These are phyloP conservation scores for Ustilago sp. DNA, from an alignment of 1,284 basidiomycete species.

Conservation along the genomic window DNA sequence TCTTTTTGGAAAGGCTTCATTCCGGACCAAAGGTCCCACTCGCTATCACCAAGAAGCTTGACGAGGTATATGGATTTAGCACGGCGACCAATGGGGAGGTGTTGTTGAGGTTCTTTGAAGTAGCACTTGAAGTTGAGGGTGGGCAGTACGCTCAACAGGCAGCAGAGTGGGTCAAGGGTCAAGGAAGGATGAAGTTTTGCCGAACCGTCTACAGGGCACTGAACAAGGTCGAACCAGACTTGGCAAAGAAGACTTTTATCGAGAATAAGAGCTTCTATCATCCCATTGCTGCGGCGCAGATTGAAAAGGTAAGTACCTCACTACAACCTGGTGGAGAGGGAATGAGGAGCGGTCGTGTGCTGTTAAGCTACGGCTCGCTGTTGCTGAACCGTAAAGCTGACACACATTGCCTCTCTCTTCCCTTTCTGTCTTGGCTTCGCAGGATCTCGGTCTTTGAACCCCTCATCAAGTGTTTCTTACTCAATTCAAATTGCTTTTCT, in stretches of 20 bases:
- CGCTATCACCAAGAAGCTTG: conserved; percentile 68
- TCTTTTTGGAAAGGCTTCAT: conserved; percentile 72
- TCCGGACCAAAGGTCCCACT: conserved; percentile 66
- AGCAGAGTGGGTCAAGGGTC: conserved; percentile 72
- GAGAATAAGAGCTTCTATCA: conserved; percentile 73
- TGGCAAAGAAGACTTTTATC: conserved; percentile 76
- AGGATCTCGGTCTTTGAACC: conserved; percentile 49
- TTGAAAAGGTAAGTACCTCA: conserved; percentile 61
- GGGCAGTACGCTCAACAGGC: conserved; percentile 71
- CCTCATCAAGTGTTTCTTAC: background rate
- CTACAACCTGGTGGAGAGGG: background rate
- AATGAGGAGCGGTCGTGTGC: background rate
- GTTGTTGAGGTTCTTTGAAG: conserved; percentile 72
- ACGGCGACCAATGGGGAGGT: conserved; percentile 72
- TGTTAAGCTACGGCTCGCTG: background rate
- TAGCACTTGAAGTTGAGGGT: conserved; percentile 71
- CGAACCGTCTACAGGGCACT: conserved; percentile 71
- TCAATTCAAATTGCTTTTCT: conserved; percentile 6
- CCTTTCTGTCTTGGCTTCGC: conserved; percentile 3
- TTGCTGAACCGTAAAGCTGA: conserved; percentile 34
- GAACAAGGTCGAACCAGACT: conserved; percentile 74
- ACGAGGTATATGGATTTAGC: conserved; percentile 71
- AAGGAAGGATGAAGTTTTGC: conserved; percentile 72
- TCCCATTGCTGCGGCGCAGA: conserved; percentile 67
- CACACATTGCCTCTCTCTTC: conserved; percentile 13